phyloP scores from a whole-genome alignment of 1,284 basidiomycete genomes.

The Malassezia slooffiae region DNA sequence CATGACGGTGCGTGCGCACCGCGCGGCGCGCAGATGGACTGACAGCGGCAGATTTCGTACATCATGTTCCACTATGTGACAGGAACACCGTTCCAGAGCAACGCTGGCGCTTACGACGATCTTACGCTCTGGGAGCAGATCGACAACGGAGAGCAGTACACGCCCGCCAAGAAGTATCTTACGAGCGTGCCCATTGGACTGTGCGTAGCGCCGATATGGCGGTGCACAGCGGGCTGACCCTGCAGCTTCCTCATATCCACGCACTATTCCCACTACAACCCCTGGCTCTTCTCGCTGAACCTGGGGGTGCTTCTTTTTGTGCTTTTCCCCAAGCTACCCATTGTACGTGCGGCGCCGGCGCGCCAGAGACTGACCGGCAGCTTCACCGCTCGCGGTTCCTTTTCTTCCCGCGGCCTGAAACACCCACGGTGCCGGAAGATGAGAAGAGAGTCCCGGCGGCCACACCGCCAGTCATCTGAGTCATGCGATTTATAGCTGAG shows the following conservation, averaged over 20 bases:
- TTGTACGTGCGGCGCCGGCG: constrained; percentile 48
- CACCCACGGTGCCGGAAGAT: neutral
- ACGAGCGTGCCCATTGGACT: constrained; percentile 78
- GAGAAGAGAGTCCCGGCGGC: neutral
- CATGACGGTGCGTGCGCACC: constrained; percentile 60
- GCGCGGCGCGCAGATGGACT: too few relatives aligned
- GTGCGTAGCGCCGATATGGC: constrained; percentile 54
- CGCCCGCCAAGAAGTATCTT: constrained; percentile 95
- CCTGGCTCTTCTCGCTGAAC: constrained; percentile 83
- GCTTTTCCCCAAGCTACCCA: constrained; percentile 89
- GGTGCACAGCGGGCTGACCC: neutral
- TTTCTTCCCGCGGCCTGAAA: neutral
- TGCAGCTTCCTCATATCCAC: constrained; percentile 86
- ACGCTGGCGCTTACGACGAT: constrained; percentile 86
- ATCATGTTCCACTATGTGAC: constrained; percentile 98
- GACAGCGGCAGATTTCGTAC: constrained; percentile 69
- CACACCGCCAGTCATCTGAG: too few relatives aligned
- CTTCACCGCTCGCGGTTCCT: constrained; percentile 13
- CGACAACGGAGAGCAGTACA: constrained; percentile 94
- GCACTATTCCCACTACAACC: constrained; percentile 75
- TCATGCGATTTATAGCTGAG: too few relatives aligned
- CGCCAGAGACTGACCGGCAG: constrained; percentile 11
- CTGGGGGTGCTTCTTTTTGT: constrained; percentile 70
- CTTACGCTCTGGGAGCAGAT: constrained; percentile 99
- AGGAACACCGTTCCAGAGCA: constrained; percentile 83